These are phyloP conservation scores for Albophoma yamanashiensis DNA, from an alignment of 2,329 filamentous ascomycete genomes.

Conservation along the genomic window DNA sequence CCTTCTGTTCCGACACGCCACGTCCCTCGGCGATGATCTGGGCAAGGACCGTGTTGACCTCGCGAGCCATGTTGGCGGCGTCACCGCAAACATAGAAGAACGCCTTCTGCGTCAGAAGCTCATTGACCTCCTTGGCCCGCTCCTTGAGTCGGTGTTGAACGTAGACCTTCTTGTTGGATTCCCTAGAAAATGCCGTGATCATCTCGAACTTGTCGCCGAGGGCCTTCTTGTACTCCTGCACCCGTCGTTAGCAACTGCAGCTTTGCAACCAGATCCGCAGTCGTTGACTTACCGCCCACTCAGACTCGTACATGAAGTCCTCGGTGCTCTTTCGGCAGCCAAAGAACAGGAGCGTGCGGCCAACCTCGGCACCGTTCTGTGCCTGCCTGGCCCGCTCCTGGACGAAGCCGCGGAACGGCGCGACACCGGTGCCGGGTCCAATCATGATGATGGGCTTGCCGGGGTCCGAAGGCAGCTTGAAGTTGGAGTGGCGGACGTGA, in stretches of 20 bases:
- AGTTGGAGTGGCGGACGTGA: slow-evolving; percentile 95
- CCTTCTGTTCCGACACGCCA: slow-evolving; percentile 73
- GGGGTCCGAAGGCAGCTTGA: slow-evolving; percentile 94
- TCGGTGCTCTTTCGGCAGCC: slow-evolving; percentile 82
- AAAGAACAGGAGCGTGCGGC: slow-evolving; percentile 85
- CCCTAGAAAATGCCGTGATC: slow-evolving; percentile 91
- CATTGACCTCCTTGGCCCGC: slow-evolving; percentile 71
- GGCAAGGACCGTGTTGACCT: slow-evolving; percentile 78
- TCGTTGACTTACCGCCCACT: slow-evolving; percentile 70
- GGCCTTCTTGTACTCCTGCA: slow-evolving; percentile 67
- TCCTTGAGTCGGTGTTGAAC: slow-evolving; percentile 90
- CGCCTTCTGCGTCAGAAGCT: slow-evolving; percentile 73
- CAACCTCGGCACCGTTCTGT: slow-evolving; percentile 69
- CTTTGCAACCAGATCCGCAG: neutral
- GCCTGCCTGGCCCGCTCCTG: slow-evolving; percentile 85
- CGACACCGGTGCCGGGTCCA: slow-evolving; percentile 91
- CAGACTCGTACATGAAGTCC: slow-evolving; percentile 84
- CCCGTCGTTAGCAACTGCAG: slow-evolving; percentile 1
- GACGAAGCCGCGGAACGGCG: slow-evolving; percentile 89
- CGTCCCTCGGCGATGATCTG: slow-evolving; percentile 82
- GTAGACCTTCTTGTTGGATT: slow-evolving; percentile 81
- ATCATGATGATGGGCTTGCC: slow-evolving; percentile 92
- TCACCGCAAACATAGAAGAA: slow-evolving; percentile 99
- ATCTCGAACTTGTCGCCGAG: slow-evolving; percentile 86
- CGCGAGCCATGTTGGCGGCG: slow-evolving; percentile 91